Conservation (phyloP, 23 red algal genomes). For the Chondrus crispus region DNA sequence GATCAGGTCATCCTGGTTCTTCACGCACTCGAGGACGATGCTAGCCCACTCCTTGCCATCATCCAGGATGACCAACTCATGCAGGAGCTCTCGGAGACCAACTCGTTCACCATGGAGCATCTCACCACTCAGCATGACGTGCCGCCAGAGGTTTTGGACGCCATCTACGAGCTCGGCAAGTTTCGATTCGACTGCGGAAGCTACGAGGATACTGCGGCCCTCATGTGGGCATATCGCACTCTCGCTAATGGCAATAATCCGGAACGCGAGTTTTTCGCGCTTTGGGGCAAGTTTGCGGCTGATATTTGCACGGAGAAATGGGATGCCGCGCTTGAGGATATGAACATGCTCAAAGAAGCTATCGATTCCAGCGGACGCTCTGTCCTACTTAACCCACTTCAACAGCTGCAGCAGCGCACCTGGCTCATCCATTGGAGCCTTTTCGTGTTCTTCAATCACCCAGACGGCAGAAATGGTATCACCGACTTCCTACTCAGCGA, state of each 20-base stretch:
- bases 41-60: conserved; percentile 55
- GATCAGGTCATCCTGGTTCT: conserved; percentile 82
- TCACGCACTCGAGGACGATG: conserved; percentile 69
- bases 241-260: conserved; percentile 56
- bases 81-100: conserved; percentile 37
- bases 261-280: conserved; percentile 76
- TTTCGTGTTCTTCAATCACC: conserved; percentile 96
- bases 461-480: conserved; percentile 71
- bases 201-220: conserved; percentile 76
- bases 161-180: conserved; percentile 86
- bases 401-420: conserved; percentile 90
- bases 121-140: conserved; percentile 50
- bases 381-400: conserved; percentile 86
- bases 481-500: conserved; percentile 90
- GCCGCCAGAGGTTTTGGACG: conserved; percentile 77
- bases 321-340: conserved; percentile 77
- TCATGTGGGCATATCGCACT: conserved; percentile 77
- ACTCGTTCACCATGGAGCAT: conserved; percentile 50
- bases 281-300: conserved; percentile 91
- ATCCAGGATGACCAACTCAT: conserved; percentile 63
- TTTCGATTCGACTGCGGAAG: conserved; percentile 97
- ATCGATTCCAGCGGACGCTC: conserved; percentile 67
- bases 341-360: conserved; percentile 70
- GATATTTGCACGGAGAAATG: conserved; percentile 79
- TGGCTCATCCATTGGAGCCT: conserved; percentile 99